Base-by-base conservation (phyloP, 495 filamentous ascomycete species). In the Copromyces sp. region DNA sequence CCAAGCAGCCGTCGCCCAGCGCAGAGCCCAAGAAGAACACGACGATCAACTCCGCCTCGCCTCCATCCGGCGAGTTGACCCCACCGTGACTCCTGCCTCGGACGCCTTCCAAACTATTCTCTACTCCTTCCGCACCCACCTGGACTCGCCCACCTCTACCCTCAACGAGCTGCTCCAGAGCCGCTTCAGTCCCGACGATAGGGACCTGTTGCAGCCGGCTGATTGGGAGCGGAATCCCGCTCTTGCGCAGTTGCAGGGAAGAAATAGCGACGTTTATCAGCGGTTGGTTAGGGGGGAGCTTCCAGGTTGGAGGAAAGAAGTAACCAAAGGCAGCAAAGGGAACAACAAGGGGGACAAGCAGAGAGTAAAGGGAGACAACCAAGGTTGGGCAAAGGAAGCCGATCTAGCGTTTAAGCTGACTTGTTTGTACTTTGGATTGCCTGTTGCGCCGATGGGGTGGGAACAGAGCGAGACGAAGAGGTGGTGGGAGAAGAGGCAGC, bases 361-460 rank as follows among this genome's bases (percentile, higher is more conserved):
- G 2, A 12, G 11, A 11, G 38, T 1, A 39, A 9, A 39, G 8
- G 39, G 8, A 61, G 44, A 73, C 4, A 74, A 72, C 24, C 24
- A 24, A 41, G 68, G 17, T 17, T 73, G 59, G 69, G 40, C 32
- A 11, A 3, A 29, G 17, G 70, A 12, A 1, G 74, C 70, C 4
- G 69, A 75, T 70, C 65, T 80, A 12, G 73, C 73, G 32, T 76
- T 80, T 69, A 79, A 81, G 72, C 41, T 81, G 16, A 73, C 78
- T 3, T 40, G 79, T 39, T 71, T 74, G 39, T 75, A 73, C 68
- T 81, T 78, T 59, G 79, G 79, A 20, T 37, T 81, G n/a, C 77
- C 79, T 1, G 73, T 79, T 9, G 74, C 70, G 71, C 79, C 79
- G 4, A 71, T 81, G 71, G 53, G 53, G 9, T 12, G 41, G 20